Base-by-base conservation (phyloP, 768 basidiomycete genomes). In the Exsudoporus frostii region DNA sequence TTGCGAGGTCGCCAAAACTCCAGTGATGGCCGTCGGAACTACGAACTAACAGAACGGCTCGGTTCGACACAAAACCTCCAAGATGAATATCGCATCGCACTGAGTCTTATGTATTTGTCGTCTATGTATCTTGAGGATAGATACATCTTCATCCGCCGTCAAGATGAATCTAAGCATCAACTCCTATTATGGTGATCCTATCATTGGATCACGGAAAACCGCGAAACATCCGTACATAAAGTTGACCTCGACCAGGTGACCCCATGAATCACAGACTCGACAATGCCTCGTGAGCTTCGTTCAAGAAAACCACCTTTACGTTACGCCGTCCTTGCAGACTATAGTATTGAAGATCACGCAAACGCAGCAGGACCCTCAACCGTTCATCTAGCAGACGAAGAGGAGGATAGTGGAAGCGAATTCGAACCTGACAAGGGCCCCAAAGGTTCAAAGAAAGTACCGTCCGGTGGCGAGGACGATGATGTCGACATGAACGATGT, bases 211-310 rank as follows among this genome's bases (percentile, higher is more conserved):
- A n/a, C 38, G 38, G 38, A 39, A 15, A 14, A 22, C 20, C 4
- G 20, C 38, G 38, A 39, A 7, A 7, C 13, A 14, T 20, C 19
- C 13, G 13, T 19, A 27, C n/a, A n/a, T n/a, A n/a, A n/a, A n/a
- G n/a, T n/a, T n/a, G 22, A 24, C 40, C 22, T 24, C n/a, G 7
- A 19, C 13, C 7, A 19, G 11, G 15, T 6, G 24, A 10, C 24
- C 24, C 13, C 4, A 22, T 22, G 32, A 32, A 1, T 15, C 15
- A 45, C 17, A 36, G 34, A 4, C 40, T 30, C 39, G 13, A 29
- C 27, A n/a, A 87, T 87, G 85, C 55, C 78, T 15, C 77, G 82
- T 33, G 66, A 78, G 43, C 73, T 87, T 39, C 79, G 85, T 19
- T 77, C 80, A 19, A 75, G 86, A 48, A 81, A 76, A 48, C 71